These are phyloP conservation scores for Aspergillus neotritici DNA, from an alignment of 2,329 filamentous ascomycete species.

Conservation along the genomic window DNA sequence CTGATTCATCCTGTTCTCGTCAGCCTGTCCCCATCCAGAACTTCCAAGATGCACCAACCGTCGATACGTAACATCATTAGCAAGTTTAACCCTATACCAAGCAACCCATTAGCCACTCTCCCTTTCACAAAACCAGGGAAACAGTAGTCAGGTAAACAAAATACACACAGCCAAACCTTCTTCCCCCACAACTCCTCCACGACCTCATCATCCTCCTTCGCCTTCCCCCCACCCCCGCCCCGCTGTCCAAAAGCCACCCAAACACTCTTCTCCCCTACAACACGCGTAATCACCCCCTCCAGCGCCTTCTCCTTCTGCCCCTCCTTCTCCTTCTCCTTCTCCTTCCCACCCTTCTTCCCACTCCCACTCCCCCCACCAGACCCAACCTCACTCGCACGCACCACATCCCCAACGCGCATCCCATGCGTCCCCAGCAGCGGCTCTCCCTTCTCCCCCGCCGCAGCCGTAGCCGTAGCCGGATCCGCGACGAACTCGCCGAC, in stretches of 20 bases:
- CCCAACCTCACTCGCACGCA: slow-evolving; percentile 38
- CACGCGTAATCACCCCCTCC: slow-evolving; percentile 45
- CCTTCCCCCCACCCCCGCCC: slow-evolving; percentile 26
- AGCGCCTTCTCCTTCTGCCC: slow-evolving; percentile 26
- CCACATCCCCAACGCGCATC: slow-evolving; percentile 45
- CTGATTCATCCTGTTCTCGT: slow-evolving; percentile 51
- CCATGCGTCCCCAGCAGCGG: slow-evolving; percentile 41
- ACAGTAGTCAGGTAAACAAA: too few species aligned
- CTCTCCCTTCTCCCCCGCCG: slow-evolving; percentile 36
- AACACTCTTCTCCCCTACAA: slow-evolving; percentile 38
- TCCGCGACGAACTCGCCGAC: slow-evolving; percentile 75
- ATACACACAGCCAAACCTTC: slow-evolving; percentile 59
- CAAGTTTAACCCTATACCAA: slow-evolving; percentile 55
- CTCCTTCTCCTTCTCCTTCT: slow-evolving; percentile 21
- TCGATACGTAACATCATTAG: slow-evolving; percentile 62
- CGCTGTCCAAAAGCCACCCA: slow-evolving; percentile 43
- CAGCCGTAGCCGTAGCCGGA: slow-evolving; percentile 51
- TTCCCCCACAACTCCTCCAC: slow-evolving; percentile 48
- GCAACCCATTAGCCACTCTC: background rate
- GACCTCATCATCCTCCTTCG: slow-evolving; percentile 39
- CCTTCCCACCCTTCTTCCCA: slow-evolving; percentile 14
- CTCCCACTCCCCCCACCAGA: slow-evolving; percentile 1
- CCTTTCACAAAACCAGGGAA: background rate
- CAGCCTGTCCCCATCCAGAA: background rate
- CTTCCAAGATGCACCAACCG: slow-evolving; percentile 37